Percentiles rank a stretch among this genome's conserved stretches.
Conservation (phyloP, 805 yeast genomes). For the Lipomyces lipofer region DNA sequence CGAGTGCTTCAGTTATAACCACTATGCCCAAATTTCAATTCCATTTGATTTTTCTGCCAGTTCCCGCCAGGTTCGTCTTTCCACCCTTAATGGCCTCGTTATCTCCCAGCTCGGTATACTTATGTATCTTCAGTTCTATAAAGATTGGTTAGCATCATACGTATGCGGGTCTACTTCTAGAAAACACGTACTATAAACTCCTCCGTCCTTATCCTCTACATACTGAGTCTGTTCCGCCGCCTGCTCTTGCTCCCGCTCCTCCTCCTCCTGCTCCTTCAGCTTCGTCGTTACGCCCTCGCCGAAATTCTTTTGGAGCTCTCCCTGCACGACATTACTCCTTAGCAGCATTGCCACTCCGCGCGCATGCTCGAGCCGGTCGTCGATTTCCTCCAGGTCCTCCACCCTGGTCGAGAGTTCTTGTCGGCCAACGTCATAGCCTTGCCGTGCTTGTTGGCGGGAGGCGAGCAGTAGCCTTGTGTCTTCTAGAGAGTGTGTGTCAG, state of each 20-base stretch:
- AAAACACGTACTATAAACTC: conserved; percentile 25
- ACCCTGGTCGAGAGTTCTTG: conserved; percentile 4
- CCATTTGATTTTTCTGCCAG: conserved; percentile 18
- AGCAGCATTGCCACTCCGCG: conserved; percentile 73
- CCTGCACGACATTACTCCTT: conserved; percentile 83
- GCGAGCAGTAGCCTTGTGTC: conserved; percentile 54
- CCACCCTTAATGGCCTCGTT: conserved; percentile 67
- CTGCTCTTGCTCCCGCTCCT: conserved; percentile 34
- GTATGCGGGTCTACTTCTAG: no score
- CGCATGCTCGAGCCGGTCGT: conserved; percentile 55
- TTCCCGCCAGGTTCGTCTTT: conserved; percentile 26
- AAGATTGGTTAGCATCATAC: not conserved
- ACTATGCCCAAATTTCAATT: no score
- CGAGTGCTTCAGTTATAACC: no score
- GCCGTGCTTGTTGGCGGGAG: conserved; percentile 60
- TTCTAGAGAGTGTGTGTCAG: no score
- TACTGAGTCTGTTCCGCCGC: not conserved
- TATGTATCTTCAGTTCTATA: conserved; percentile 64
- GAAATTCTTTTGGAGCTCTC: conserved; percentile 47
- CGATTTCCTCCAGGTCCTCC: conserved; percentile 44
- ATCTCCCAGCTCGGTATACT: conserved; percentile 85
- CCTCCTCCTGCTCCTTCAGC: conserved; percentile 65
- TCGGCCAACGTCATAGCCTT: conserved; percentile 48
- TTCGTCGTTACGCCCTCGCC: not conserved
- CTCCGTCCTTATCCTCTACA: not conserved